phyloP scores from a whole-genome alignment of 257 asterid genomes.

The Solanum tarijense region DNA sequence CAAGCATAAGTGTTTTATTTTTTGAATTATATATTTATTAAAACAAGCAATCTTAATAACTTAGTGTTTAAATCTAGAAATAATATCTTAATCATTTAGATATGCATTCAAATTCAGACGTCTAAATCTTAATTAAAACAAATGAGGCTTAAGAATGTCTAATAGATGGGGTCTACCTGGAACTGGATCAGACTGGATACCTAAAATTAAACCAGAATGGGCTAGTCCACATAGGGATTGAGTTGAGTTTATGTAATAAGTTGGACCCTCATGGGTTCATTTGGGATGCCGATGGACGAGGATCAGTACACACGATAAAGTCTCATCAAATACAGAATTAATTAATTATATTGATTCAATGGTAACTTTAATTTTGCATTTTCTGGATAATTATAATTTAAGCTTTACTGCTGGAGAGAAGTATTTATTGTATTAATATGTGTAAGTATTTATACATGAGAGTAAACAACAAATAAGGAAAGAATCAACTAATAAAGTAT shows the following conservation, averaged over 20 bases:
- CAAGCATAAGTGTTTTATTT: too few species aligned
- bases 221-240: neutral
- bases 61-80: neutral
- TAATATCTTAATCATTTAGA: neutral
- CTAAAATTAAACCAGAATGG: neutral
- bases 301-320: neutral
- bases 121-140: neutral
- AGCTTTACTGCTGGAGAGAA: too few species aligned
- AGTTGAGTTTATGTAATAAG: too few species aligned
- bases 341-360: neutral
- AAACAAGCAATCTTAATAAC: too few species aligned
- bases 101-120: too few species aligned
- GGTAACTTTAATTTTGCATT: too few species aligned
- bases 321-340: neutral
- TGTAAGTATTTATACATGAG: too few species aligned
- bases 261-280: neutral
- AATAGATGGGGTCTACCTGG: neutral
- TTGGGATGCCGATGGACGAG: neutral
- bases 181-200: neutral
- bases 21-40: neutral
- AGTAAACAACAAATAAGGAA: too few species aligned
- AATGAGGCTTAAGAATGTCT: neutral
- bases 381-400: too few species aligned
- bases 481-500: too few species aligned
- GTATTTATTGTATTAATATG: too few species aligned